Conservation (phyloP, 208 protist genomes). For the Leishmania guyanensis region DNA sequence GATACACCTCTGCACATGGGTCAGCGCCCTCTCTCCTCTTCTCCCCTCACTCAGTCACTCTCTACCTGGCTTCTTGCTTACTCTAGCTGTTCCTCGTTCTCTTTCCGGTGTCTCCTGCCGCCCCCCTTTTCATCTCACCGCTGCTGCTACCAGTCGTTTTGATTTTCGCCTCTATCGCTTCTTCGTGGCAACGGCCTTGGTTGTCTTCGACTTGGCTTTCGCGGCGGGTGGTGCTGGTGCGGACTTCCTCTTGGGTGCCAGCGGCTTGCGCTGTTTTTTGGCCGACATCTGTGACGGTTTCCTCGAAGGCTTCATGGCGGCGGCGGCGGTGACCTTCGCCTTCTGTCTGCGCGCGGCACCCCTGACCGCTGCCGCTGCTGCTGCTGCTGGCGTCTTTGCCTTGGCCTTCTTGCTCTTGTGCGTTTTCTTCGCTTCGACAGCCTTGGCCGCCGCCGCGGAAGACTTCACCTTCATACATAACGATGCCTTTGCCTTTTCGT, state of each 20-base stretch:
- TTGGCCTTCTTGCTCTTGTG: not conserved
- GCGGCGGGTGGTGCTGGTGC: not conserved
- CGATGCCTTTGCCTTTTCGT: not conserved
- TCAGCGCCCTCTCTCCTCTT: not conserved
- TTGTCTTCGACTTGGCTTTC: slow-evolving; percentile 9
- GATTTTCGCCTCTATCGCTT: not conserved
- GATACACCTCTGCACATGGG: not conserved
- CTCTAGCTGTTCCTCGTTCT: too few relatives aligned
- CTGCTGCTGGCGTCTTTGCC: not conserved
- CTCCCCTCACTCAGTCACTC: not conserved
- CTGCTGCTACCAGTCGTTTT: not conserved
- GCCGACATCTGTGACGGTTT: not conserved
- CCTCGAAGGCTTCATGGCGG: not conserved
- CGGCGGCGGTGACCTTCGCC: not conserved
- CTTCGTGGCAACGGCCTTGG: not conserved
- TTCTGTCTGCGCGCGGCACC: not conserved
- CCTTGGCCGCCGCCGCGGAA: not conserved
- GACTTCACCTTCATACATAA: not conserved
- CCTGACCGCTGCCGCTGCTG: not conserved
- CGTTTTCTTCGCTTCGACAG: not conserved
- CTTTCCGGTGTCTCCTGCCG: not conserved
- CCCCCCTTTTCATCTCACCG: not conserved
- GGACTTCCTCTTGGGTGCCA: not conserved
- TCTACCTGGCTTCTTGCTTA: not conserved
- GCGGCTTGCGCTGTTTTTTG: not conserved